Evolutionary conservation across 805 yeast genomes (phyloP).

Genomic region (Monosporozyma unispora): DNA sequence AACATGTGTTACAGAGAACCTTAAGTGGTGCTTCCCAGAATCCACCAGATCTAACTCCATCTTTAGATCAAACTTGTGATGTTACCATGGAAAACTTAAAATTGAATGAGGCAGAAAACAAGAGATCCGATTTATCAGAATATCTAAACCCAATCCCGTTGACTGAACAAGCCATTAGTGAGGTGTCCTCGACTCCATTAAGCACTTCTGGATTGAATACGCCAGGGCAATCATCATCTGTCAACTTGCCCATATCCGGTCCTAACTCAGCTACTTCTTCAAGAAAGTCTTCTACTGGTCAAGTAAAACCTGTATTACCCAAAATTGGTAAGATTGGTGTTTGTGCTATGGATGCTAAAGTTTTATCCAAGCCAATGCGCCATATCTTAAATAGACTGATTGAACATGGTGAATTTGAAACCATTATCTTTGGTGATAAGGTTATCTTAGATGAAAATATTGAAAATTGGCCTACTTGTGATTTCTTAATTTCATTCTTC

Average conservation of each 20-base stretch:
- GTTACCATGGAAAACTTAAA: not conserved
- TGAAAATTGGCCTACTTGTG: slow-evolving; percentile 99
- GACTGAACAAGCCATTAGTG: not conserved
- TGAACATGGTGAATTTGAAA: slow-evolving; percentile 91
- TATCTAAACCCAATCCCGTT: not conserved
- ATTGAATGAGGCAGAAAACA: not conserved
- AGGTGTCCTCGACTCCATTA: not conserved
- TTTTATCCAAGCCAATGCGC: slow-evolving; percentile 89
- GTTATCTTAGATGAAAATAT: slow-evolving; percentile 86
- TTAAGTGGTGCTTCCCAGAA: slow-evolving; percentile 16
- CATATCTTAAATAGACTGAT: slow-evolving; percentile 80
- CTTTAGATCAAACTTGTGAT: not conserved
- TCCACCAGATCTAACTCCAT: not conserved
- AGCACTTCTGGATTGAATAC: not conserved
- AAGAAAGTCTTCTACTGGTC: slow-evolving; percentile 22
- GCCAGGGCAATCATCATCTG: not conserved
- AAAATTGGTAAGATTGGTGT: slow-evolving; percentile 92
- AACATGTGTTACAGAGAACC: slow-evolving; percentile 19
- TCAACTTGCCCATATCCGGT: slow-evolving; percentile 5
- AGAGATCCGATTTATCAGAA: not conserved
- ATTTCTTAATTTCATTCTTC: slow-evolving; percentile 84
- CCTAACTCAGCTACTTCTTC: slow-evolving; percentile 23
- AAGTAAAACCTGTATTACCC: slow-evolving; percentile 39
- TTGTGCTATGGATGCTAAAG: slow-evolving; percentile 98
- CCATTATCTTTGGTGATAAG: slow-evolving; percentile 94